A percentile compares a stretch with the other conserved stretches of the same genome.
Evolutionary conservation across 345 rosid genomes (phyloP).

Genomic region (Eutrema yunnanense): DNA sequence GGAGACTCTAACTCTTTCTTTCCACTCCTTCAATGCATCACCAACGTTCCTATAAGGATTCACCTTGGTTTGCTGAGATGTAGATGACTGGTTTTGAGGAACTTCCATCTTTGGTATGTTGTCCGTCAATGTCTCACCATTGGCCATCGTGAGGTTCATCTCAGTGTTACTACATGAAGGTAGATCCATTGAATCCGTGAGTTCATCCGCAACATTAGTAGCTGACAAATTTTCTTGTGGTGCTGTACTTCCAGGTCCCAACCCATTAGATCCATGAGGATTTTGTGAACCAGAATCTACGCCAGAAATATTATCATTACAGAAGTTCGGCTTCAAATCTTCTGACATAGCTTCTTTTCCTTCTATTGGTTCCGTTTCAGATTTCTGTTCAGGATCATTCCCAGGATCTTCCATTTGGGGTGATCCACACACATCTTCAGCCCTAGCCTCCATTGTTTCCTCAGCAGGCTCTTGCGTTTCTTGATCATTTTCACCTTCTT

Average conservation of each 20-base stretch:
- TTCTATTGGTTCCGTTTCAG: constrained; percentile 33
- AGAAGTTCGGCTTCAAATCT: constrained; percentile 34
- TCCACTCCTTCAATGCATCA: constrained; percentile 90
- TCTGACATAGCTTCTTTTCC: constrained; percentile 35
- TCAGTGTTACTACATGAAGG: constrained; percentile 50
- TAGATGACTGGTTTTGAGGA: constrained; percentile 41
- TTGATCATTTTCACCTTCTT: constrained; percentile 36
- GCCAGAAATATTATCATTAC: constrained; percentile 36
- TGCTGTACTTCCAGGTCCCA: constrained; percentile 39
- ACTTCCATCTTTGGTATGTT: constrained; percentile 35
- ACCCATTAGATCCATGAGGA: constrained; percentile 37
- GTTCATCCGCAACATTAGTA: constrained; percentile 36
- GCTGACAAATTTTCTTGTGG: constrained; percentile 45
- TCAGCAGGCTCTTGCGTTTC: constrained; percentile 35
- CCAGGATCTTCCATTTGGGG: constrained; percentile 38
- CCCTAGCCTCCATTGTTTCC: constrained; percentile 38
- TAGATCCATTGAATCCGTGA: constrained; percentile 40
- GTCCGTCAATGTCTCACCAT: constrained; percentile 47
- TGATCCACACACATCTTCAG: constrained; percentile 36
- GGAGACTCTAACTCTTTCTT: constrained; percentile 73
- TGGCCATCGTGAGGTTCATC: constrained; percentile 43
- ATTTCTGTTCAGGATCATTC: constrained; percentile 36
- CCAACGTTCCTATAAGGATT: constrained; percentile 83
- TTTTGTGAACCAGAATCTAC: constrained; percentile 53
- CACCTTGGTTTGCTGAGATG: constrained; percentile 43